Evolutionary conservation across 108 stramenopile genomes (phyloP), one percentile per base, ranked within the genome.

Genomic region (Conticribra weissflogii): DNA sequence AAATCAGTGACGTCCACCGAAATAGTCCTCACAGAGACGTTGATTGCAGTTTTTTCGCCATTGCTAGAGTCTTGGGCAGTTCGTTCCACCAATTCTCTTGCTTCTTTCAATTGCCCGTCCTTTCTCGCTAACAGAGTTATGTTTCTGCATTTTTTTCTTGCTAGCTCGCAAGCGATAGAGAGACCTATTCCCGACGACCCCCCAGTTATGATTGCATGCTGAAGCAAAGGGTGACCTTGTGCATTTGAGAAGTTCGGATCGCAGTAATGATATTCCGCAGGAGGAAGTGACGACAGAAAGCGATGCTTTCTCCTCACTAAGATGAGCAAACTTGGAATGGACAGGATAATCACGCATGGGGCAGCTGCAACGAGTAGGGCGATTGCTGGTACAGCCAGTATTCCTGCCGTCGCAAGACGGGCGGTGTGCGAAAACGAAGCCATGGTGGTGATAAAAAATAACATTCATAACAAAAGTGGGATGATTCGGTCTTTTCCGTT

Each of bases 101-200:
- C 93, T 18, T 79, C 60, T 48, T 89, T 65, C 53, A 97, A 66
- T 54, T 82, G 84, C 1, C 71, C 70, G 27, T 60, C 63, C 54
- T 85, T 85, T 16, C 96, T 66, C 8, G 94, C 96, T 21, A 95
- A 21, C 3, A 97, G 56, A 5, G 91, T 92, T 21, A 97, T 84
- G 23, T 85, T 48, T 3, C 24, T 47, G 62, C 89, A 77, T 17
- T 83, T 82, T 56, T 64, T 59, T 66, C 76, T 72, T 0, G 83
- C 84, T 30, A 88, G 77, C 44, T 90, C 85, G 47, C 79, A 50
- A 8, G 90, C 94, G 50, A 96, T 70, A 8, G 83, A 71, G 34
- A 93, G 71, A 23, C 96, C 96, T 65, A 97, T 97, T 14, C 96
- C 96, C 47, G 76, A 82, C 41, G 74, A 78, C 34, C 96, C 96